phyloP scores from a whole-genome alignment of 169 alveolate genomes.

The Plasmodium gonderi region DNA sequence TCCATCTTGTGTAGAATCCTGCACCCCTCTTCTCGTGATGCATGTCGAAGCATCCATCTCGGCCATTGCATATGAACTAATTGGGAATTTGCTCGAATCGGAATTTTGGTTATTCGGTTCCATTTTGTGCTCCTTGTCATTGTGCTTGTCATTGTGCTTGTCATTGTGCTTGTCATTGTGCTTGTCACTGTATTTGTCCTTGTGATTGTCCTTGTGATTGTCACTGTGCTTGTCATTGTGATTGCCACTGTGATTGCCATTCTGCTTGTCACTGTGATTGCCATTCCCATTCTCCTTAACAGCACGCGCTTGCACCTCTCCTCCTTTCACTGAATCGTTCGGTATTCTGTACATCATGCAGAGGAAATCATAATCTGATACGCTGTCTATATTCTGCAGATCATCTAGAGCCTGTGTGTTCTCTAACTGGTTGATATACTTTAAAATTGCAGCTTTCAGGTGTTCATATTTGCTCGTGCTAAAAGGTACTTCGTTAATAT shows the following conservation, averaged over 20 bases:
- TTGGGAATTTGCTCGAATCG: too few species aligned
- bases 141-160: too few species aligned
- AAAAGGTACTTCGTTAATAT: slow-evolving; percentile 23
- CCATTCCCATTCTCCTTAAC: background rate
- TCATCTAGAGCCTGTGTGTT: slow-evolving; percentile 1
- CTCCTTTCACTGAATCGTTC: background rate
- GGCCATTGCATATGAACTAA: too few species aligned
- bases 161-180: too few species aligned
- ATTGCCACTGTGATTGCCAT: background rate
- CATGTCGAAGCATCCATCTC: too few species aligned
- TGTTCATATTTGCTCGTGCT: slow-evolving; percentile 26
- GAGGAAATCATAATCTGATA: slow-evolving; percentile 27
- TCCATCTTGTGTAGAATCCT: too few species aligned
- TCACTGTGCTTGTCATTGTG: background rate
- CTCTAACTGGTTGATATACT: slow-evolving; percentile 52
- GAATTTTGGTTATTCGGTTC: too few species aligned
- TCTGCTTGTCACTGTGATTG: background rate
- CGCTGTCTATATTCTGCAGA: background rate
- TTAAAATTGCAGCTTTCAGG: slow-evolving; percentile 6
- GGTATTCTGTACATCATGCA: slow-evolving; percentile 60
- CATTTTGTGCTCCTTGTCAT: too few species aligned
- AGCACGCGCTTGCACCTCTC: background rate
- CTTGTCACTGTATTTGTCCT: too few species aligned
- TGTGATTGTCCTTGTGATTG: too few species aligned
- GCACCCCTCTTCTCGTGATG: too few species aligned